phyloP scores from a whole-genome alignment of 345 rosid species.

The Dimocarpus longan region DNA sequence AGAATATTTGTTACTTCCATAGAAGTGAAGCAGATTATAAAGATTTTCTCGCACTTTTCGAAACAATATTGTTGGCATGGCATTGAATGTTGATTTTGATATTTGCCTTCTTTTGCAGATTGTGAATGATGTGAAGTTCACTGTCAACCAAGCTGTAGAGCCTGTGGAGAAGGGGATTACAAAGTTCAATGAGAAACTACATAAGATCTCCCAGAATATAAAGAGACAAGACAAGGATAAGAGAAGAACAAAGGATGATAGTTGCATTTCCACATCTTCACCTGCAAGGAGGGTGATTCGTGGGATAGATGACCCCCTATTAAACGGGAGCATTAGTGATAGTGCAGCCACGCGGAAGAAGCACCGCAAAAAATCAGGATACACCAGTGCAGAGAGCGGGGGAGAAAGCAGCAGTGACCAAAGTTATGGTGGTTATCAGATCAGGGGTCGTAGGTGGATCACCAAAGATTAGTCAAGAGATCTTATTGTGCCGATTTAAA shows the following conservation, averaged over 20 bases:
- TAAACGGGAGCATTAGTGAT: conserved; percentile 89
- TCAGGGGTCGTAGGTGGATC: conserved; percentile 83
- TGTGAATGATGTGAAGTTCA: conserved; percentile 88
- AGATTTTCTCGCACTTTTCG: not conserved
- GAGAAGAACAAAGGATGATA: conserved; percentile 85
- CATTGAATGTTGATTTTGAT: conserved; percentile 21
- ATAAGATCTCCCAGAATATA: conserved; percentile 85
- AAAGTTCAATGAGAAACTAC: conserved; percentile 82
- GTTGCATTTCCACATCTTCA: conserved; percentile 62
- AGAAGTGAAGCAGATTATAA: not conserved
- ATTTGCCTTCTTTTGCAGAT: conserved; percentile 54
- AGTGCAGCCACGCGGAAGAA: conserved; percentile 73
- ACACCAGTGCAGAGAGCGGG: conserved; percentile 85
- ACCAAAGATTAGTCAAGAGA: conserved; percentile 56
- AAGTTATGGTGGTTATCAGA: conserved; percentile 64
- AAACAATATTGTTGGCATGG: not conserved
- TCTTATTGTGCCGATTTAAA: not conserved
- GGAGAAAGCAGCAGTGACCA: conserved; percentile 98
- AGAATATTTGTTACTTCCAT: not conserved
- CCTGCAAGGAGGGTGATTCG: conserved; percentile 71
- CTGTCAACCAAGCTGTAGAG: conserved; percentile 94
- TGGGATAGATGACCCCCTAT: conserved; percentile 94
- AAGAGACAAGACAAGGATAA: conserved; percentile 79
- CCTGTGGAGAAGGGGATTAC: conserved; percentile 96
- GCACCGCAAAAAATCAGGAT: conserved; percentile 67